Evolutionary conservation across 2,329 filamentous ascomycete species (phyloP).

Genomic region (Emmonsiellopsis sp.): DNA sequence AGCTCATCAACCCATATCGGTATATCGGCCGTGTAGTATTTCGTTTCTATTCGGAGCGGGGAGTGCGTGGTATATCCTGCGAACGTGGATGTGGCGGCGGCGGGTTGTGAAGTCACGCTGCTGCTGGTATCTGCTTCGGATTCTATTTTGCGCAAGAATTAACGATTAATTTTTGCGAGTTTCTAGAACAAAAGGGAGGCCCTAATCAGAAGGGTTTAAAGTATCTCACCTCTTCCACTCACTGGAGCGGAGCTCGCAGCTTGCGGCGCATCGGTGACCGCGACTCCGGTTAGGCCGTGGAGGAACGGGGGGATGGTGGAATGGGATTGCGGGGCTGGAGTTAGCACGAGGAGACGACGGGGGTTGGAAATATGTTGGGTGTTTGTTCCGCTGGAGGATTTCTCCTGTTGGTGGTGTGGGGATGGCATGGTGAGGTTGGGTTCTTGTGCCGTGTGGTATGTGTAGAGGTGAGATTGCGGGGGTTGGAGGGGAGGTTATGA

Average conservation of each 20-base stretch:
- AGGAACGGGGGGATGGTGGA: constrained; percentile 28
- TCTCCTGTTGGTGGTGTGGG: constrained; percentile 6
- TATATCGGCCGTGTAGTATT: constrained; percentile 36
- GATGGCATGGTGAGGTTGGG: neutral
- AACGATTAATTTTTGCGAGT: no score
- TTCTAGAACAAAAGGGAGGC: no score
- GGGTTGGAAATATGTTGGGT: constrained; percentile 25
- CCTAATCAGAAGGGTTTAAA: neutral
- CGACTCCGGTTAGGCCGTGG: constrained; percentile 25
- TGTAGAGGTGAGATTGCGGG: neutral
- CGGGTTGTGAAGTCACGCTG: neutral
- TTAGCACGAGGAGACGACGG: constrained; percentile 33
- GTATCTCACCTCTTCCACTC: neutral
- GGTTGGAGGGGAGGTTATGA: neutral
- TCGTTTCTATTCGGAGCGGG: constrained; percentile 31
- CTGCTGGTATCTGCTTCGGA: neutral
- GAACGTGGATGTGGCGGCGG: constrained; percentile 22
- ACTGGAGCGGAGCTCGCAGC: neutral
- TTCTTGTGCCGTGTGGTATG: neutral
- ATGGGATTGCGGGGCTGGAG: constrained; percentile 26
- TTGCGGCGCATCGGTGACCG: constrained; percentile 16
- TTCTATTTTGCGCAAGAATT: neutral
- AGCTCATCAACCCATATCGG: constrained; percentile 40
- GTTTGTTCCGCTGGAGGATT: constrained; percentile 1
- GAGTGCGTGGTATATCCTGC: constrained; percentile 38